Base-by-base conservation (phyloP, 225 moss, liverwort and hornwort genomes). In the Takakia lepidozioides region DNA sequence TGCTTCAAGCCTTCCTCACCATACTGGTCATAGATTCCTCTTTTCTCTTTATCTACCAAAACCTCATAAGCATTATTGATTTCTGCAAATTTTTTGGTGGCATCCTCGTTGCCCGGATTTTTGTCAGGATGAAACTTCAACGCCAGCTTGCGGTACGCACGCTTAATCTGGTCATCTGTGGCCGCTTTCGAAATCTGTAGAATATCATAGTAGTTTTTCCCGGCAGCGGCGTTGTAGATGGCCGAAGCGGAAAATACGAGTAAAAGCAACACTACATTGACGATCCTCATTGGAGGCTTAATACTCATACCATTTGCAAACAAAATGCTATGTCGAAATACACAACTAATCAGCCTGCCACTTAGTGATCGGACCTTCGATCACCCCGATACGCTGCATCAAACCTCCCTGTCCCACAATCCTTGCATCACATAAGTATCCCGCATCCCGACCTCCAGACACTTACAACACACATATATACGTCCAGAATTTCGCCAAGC, bases 41-140 rank as follows among this genome's bases (percentile, higher is more conserved):
- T 76, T 66, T 85, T 89, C 79, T 89, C 88, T 34, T 48, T 60
- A 29, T 89, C 76, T 3, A 73, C 65, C 29, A 89, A 64, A 43
- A 89, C 70, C 56, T 89, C 88, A 29, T 89, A 89, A 1, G 85
- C 88, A 23, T 85, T 89, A 49, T 69, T 83, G 41, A 89, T 89
- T 74, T 89, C 88, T 46, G 85, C 76, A 19, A 89, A 89, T 76
- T 89, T 85, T 69, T 72, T 80, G 11, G 79, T 89, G n/a, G 88
- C 88, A 4, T 83, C 88, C 51, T 89, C 88, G 38, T 70, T 75
- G 23, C 85, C 88, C 5, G 76, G 85, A 60, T 89, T 89, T 64
- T 89, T 89, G 62, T 89, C 89, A 8, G 89, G 89, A 54, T 89
- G 89, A 25, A 82, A 89, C 69, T 85, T 82, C 54, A 89, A 59